Base-by-base conservation (phyloP, 1,284 basidiomycete species). In the Fomitopsis palustris region DNA sequence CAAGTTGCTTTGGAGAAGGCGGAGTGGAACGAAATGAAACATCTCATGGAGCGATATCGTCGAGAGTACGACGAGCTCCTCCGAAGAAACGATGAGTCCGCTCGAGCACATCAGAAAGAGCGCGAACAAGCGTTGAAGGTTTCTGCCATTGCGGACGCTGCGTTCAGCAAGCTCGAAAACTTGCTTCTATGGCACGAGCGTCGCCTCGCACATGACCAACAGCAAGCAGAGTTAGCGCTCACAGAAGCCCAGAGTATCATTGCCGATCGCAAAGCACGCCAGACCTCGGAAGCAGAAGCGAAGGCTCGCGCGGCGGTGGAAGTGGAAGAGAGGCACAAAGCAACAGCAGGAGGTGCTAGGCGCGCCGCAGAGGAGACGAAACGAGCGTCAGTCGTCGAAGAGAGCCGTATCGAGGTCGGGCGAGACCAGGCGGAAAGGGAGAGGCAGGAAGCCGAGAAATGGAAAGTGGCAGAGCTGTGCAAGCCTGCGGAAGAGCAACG, bases 1-100 rank as follows among this genome's bases (percentile, higher is more conserved):
- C 58, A 58, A 14, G 53, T 62, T 7, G 51, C 56, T 14, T 27
- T 56, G 7, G 60, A 59, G 37, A 51, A 53, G 4, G 56, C 57
- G 2, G 60, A 63, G 7, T 59, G 63, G 58, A 37, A 53, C 25
- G 61, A 61, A 14, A 45, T 64, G 10, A 55, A 60, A 17, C 29
- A 17, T 31, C 49, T 61, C 10, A 58, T 55, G 14, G 57, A 63
- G n/a, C 62, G 61, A 16, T 64, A 59, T 27, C 60, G 38, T 29
- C 62, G 63, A 12, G 64, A 66, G 54, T 58, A 58, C 39, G 42
- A 60, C n/a, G 67, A 67, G 49, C 60, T 60, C 23, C 47, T 57
- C 16, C 57, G 45, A 14, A 54, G 67, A 23, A 61, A 61, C 25
- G 62, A 70, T 17, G 68, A 70, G 51, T 61, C 63, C 27, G 33